Percentiles rank a stretch among this genome's conserved stretches.
phyloP scores from a whole-genome alignment of 768 basidiomycete species.

The Mycena filopes region DNA sequence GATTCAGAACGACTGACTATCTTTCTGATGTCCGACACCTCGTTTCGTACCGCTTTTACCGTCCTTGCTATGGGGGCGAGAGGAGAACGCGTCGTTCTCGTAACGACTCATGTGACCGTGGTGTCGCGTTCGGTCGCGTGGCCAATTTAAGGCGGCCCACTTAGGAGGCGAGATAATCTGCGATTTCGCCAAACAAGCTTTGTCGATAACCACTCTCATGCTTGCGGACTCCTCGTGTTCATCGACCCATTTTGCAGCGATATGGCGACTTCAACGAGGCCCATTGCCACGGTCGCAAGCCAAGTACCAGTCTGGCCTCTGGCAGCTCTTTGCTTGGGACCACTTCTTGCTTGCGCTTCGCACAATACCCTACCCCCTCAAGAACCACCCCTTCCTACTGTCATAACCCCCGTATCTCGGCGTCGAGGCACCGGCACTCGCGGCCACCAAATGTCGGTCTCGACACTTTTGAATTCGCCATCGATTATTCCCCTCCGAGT shows the following conservation, averaged over 20 bases:
- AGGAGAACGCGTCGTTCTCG: neutral
- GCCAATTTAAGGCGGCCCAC: neutral
- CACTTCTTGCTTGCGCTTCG: too few relatives aligned
- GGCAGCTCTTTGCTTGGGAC: neutral
- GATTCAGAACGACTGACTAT: too few relatives aligned
- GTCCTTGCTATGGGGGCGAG: too few relatives aligned
- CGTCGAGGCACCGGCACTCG: neutral
- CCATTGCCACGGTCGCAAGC: neutral
- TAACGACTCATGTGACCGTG: slow-evolving; percentile 1
- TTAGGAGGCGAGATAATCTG: slow-evolving; percentile 7
- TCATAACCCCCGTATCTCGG: neutral
- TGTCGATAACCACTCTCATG: slow-evolving; percentile 4
- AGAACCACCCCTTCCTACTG: neutral
- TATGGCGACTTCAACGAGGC: slow-evolving; percentile 15
- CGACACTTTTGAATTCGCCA: neutral
- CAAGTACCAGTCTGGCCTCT: neutral
- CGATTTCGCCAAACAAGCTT: slow-evolving; percentile 5
- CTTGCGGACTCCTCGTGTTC: slow-evolving; percentile 17
- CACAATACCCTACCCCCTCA: too few relatives aligned
- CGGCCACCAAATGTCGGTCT: neutral
- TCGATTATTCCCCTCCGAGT: neutral
- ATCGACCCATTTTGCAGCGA: neutral
- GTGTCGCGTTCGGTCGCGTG: neutral
- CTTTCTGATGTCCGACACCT: too few relatives aligned
- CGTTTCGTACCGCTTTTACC: too few relatives aligned